Percentiles rank a stretch among this genome's conserved stretches.
Conservation (phyloP, 192 early-diverging fungal genomes). For the Irineochytrium annulatum region DNA sequence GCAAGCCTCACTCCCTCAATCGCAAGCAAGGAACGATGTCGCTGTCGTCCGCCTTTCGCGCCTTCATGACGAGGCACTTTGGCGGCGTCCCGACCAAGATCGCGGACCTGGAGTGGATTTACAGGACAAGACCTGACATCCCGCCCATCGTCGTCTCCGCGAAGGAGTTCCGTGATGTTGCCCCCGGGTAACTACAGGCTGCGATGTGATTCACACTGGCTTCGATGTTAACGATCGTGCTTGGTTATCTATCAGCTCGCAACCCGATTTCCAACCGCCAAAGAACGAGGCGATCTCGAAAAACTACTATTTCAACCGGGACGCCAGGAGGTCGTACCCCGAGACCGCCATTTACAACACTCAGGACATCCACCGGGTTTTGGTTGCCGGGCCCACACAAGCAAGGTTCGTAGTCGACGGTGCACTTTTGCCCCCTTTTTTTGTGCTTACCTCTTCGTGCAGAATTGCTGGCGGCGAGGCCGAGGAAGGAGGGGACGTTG, state of each 20-base stretch:
- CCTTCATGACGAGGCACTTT: conserved; percentile 33
- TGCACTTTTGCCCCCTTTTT: background rate
- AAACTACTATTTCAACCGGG: conserved; percentile 90
- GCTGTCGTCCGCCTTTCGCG: no score
- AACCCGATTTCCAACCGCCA: conserved; percentile 29
- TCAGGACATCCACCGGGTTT: conserved; percentile 45
- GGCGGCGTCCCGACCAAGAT: conserved; percentile 39
- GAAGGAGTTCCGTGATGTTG: conserved; percentile 38
- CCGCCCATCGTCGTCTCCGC: conserved; percentile 30
- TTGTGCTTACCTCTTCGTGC: background rate
- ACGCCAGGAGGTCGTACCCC: conserved; percentile 88
- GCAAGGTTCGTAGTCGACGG: background rate
- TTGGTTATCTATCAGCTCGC: conserved; percentile 20
- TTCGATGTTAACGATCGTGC: background rate
- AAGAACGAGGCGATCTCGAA: conserved; percentile 48
- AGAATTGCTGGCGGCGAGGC: background rate
- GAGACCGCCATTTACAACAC: conserved; percentile 76
- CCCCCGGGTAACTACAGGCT: conserved; percentile 31
- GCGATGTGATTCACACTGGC: background rate
- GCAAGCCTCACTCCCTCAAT: no score
- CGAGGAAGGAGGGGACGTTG: background rate
- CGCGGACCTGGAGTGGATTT: conserved; percentile 43
- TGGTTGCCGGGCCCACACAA: conserved; percentile 5
- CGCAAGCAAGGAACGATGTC: no score
- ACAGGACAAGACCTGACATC: conserved; percentile 32